phyloP scores from a whole-genome alignment of 2,329 filamentous ascomycete species.

The Trichoderma breve region DNA sequence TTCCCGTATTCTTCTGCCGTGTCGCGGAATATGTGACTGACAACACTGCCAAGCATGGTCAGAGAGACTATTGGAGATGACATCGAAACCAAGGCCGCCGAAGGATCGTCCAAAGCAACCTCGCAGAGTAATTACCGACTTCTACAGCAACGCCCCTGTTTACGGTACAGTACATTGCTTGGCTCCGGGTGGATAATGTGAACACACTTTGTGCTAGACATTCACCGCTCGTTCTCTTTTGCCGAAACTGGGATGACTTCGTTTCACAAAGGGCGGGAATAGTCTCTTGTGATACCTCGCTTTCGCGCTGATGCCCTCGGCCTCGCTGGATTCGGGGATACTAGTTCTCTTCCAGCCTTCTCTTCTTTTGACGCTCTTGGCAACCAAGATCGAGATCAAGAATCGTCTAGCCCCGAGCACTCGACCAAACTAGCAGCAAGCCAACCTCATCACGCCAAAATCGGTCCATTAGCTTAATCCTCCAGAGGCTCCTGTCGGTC shows the following conservation, averaged over 20 bases:
- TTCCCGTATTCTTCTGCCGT: not conserved
- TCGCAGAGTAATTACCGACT: not conserved
- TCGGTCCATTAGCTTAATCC: not conserved
- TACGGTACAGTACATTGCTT: not conserved
- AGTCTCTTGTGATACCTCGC: constrained; percentile 16
- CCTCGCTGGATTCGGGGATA: not conserved
- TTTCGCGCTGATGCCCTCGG: constrained; percentile 7
- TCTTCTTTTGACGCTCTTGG: not conserved
- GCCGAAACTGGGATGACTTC: constrained; percentile 2
- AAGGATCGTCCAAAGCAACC: not conserved
- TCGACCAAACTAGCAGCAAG: not conserved
- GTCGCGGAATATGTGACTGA: not conserved
- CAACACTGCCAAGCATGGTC: not conserved
- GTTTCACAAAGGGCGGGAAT: constrained; percentile 13
- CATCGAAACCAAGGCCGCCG: not conserved
- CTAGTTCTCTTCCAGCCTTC: not conserved
- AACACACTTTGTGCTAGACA: not conserved
- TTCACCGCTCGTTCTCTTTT: constrained; percentile 6
- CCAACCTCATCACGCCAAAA: not conserved
- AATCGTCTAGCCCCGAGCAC: not conserved
- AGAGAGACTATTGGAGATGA: not conserved
- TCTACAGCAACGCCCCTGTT: not conserved
- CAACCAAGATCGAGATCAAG: not conserved
- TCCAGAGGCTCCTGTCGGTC: not conserved
- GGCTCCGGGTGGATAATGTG: not conserved